phyloP scores from a whole-genome alignment of 805 yeast species.

The Sugiyamaella qingdaonensis region DNA sequence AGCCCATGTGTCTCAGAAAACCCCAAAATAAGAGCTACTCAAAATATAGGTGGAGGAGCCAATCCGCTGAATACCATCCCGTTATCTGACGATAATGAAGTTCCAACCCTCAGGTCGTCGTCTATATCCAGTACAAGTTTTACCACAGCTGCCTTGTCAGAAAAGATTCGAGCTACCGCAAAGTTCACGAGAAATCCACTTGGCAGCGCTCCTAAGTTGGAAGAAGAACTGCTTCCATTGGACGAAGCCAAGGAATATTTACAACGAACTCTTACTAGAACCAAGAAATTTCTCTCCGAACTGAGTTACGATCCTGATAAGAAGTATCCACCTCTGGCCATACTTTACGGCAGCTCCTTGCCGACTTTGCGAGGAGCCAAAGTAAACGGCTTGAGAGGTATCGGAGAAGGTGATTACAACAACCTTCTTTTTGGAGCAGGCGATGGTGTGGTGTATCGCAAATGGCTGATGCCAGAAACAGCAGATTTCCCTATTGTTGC shows the following conservation, averaged over 20 bases:
- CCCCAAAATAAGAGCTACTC: conserved; percentile 14
- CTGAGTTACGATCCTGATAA: conserved; percentile 50
- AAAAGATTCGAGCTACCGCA: neutral
- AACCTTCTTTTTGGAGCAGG: conserved; percentile 85
- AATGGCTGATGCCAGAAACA: conserved; percentile 74
- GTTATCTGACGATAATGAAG: conserved; percentile 7
- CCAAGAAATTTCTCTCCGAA: conserved; percentile 54
- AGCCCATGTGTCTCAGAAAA: conserved; percentile 60
- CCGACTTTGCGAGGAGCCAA: conserved; percentile 83
- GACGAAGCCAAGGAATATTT: conserved; percentile 65
- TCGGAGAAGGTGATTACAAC: conserved; percentile 65
- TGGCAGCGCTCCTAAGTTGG: neutral
- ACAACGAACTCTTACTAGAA: conserved; percentile 51
- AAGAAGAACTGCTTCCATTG: conserved; percentile 17
- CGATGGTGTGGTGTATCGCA: conserved; percentile 86
- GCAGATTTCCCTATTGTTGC: conserved; percentile 70
- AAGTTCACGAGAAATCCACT: neutral
- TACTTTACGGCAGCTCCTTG: conserved; percentile 73
- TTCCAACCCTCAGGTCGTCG: neutral
- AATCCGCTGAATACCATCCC: neutral
- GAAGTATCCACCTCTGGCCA: conserved; percentile 76
- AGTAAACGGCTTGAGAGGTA: conserved; percentile 57
- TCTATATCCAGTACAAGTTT: conserved; percentile 2
- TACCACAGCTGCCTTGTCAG: conserved; percentile 7
- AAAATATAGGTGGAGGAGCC: conserved; percentile 9